Conservation (phyloP, 2,329 filamentous ascomycete species). For the Massarina eburnea region DNA sequence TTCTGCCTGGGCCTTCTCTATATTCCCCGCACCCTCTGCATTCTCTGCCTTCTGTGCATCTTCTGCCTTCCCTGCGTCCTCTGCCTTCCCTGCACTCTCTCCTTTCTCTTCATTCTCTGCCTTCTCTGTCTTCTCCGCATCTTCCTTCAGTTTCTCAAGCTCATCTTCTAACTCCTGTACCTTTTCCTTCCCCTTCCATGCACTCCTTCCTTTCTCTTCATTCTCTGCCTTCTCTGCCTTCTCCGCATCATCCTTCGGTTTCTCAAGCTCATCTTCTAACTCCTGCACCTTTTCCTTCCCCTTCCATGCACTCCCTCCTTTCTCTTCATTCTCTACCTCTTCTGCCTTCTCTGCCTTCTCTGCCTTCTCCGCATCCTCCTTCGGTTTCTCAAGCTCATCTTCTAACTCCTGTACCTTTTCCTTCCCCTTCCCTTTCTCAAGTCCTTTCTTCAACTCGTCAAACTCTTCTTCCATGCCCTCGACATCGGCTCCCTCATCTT, state of each 20-base stretch:
- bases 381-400: conserved; percentile 10
- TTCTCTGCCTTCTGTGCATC: not conserved
- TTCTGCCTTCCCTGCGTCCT: not conserved
- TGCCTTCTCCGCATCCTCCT: conserved; percentile 21
- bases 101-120: not conserved
- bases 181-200: conserved; percentile 11
- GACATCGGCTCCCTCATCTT: conserved; percentile 18
- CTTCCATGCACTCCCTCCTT: not conserved
- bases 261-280: not conserved
- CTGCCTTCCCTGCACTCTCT: too few relatives aligned
- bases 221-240: conserved; percentile 6
- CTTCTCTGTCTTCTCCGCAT: conserved; percentile 14
- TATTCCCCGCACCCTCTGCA: conserved; percentile 1
- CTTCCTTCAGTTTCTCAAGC: conserved; percentile 16
- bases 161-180: conserved; percentile 13
- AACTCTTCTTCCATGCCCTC: conserved; percentile 18
- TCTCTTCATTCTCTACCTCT: too few relatives aligned
- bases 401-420: conserved; percentile 10
- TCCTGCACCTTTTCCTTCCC: not conserved
- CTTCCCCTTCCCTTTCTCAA: conserved; percentile 15
- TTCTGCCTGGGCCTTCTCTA: conserved; percentile 7
- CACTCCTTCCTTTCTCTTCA: conserved; percentile 22
- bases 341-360: conserved; percentile 2
- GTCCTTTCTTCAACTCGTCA: conserved; percentile 25
- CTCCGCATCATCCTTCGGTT: conserved; percentile 6